Base-by-base conservation (phyloP, 352 stramenopile genomes). In the Globisporangium solare region DNA sequence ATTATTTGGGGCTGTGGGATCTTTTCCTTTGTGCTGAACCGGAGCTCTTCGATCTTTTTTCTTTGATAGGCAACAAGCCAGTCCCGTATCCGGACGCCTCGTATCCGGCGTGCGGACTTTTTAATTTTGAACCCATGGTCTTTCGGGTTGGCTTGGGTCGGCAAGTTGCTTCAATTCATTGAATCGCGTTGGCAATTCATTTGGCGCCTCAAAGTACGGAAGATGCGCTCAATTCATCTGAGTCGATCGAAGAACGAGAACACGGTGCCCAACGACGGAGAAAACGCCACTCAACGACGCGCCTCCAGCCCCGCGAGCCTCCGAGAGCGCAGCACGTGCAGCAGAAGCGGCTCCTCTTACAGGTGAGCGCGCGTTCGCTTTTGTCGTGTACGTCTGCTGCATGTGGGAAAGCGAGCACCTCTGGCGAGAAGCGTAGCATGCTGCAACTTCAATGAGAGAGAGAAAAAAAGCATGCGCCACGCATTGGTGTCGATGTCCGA, bases 31-130 rank as follows among this genome's bases (percentile, higher is more conserved):
- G 42, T 35, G 11, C 15, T 21, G 35, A 39, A 20, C 1, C 5
- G 13, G 17, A 48, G 39, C 37, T 48, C 20, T 57, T 56, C 51
- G 51, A 57, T 57, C 1, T 27, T 49, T 57, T 56, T 57, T 57
- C 48, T 57, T 57, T 57, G 51, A 57, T 18, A 49, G 39, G 40
- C 51, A 60, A 60, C 54, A 57, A 64, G 58, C 47, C 58, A 59
- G 58, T 49, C 37, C 20, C 5, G 22, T 64, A 64, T 64, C 42
- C 58, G 47, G 56, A 57, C 41, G 21, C 5, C 20, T 40, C 2
- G 39, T 60, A 65, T 65, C 59, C 60, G 56, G 56, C 54, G 18
- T 6, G 39, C 37, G 20, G 17, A 13, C 35, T 48, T 51, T 61
- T 15, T n/a, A n/a, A n/a, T n/a, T 27, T 43, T 43, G 39, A 43